Percentiles rank a stretch among this genome's conserved stretches.
Evolutionary conservation across 305 asterid species (phyloP).

Genomic region (Lippia alba): DNA sequence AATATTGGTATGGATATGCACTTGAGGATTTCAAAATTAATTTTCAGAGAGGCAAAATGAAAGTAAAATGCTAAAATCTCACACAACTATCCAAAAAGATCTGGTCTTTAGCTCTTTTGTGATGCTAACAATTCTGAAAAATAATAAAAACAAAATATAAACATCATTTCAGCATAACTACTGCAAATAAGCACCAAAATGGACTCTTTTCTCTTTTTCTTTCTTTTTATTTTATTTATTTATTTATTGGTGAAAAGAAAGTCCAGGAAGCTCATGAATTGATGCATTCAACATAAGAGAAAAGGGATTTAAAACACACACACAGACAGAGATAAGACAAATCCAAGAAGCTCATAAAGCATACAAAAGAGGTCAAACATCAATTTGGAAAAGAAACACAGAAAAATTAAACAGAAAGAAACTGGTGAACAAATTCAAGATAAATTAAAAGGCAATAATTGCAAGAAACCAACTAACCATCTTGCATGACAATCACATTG

Average conservation of each 20-base stretch:
- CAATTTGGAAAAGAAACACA: not conserved
- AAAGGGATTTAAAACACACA: no score
- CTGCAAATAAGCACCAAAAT: no score
- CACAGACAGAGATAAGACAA: not conserved
- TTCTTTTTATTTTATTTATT: no score
- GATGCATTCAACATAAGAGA: not conserved
- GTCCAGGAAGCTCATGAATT: constrained; percentile 11
- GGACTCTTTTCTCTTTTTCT: no score
- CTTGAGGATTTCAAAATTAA: not conserved
- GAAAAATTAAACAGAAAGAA: not conserved
- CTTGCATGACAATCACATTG: constrained; percentile 69
- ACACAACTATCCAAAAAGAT: no score
- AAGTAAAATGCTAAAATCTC: no score
- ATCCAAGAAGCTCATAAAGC: constrained; percentile 17
- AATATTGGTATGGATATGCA: no score
- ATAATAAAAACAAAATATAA: not conserved
- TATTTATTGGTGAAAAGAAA: not conserved
- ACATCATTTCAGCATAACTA: not conserved
- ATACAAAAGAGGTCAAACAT: not conserved
- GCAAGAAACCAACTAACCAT: constrained; percentile 53
- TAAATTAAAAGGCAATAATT: not conserved
- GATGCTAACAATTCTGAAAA: no score
- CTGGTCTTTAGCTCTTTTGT: no score
- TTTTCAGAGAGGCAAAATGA: no score
- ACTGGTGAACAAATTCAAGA: constrained; percentile 8